phyloP scores from a whole-genome alignment of 192 early-diverging fungal genomes.

The Entomortierella parvispora region DNA sequence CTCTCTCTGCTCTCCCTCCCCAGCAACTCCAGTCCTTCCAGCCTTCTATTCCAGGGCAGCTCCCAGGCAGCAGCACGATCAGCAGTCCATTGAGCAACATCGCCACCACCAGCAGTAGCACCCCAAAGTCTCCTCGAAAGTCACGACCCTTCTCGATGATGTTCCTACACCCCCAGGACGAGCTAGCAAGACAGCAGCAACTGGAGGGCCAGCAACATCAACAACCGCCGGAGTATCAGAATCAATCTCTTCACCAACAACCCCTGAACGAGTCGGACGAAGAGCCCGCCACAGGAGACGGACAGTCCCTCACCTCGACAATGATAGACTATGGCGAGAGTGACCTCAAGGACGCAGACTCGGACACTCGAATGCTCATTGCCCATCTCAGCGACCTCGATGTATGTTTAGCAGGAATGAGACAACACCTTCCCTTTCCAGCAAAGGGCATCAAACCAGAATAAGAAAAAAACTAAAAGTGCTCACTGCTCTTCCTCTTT shows the following conservation, averaged over 20 bases:
- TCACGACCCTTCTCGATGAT: conserved; percentile 50
- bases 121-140: conserved; percentile 40
- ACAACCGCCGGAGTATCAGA: conserved; percentile 14
- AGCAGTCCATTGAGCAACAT: neutral
- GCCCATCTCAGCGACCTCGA: conserved; percentile 53
- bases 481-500: neutral
- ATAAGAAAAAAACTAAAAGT: neutral
- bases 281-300: conserved; percentile 35
- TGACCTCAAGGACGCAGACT: conserved; percentile 29
- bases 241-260: neutral
- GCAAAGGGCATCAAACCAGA: too few relatives aligned
- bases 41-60: conserved; percentile 12
- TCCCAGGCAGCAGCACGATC: neutral
- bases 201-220: neutral
- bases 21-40: conserved; percentile 17
- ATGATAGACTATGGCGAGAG: conserved; percentile 31
- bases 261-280: conserved; percentile 39
- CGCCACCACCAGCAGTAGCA: conserved; percentile 5
- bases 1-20: neutral
- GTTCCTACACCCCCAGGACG: conserved; percentile 51
- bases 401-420: conserved; percentile 14
- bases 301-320: conserved; percentile 17
- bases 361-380: conserved; percentile 44
- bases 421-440: neutral
- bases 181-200: conserved; percentile 3